Conservation (phyloP, 345 rosid species). For the Hirschfeldia incana region DNA sequence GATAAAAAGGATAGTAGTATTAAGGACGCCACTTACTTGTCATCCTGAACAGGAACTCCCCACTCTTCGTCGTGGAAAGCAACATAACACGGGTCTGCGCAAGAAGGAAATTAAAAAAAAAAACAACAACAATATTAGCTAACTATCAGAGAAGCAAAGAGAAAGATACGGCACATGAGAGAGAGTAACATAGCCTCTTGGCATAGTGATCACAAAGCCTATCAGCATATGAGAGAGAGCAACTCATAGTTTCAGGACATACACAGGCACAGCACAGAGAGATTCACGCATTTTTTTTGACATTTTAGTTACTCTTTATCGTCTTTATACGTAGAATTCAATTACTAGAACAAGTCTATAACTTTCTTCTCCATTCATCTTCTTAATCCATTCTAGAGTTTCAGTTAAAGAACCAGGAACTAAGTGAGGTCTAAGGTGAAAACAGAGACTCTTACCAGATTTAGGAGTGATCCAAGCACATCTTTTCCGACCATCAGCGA, state of each 20-base stretch:
- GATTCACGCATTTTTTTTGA: too few species aligned
- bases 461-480: slow-evolving; percentile 85
- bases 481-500: slow-evolving; percentile 52
- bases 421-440: neutral
- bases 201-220: too few species aligned
- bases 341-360: neutral
- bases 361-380: neutral
- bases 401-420: neutral
- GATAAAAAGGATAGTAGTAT: neutral
- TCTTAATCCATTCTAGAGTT: neutral
- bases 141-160: neutral
- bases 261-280: too few species aligned
- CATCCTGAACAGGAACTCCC: slow-evolving; percentile 82
- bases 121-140: neutral
- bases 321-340: neutral
- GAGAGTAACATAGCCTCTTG: neutral
- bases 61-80: slow-evolving; percentile 94
- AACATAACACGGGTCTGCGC: slow-evolving; percentile 55
- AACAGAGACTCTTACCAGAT: slow-evolving; percentile 50
- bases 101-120: neutral
- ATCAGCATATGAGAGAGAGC: too few species aligned
- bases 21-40: slow-evolving; percentile 55
- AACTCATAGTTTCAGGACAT: too few species aligned
- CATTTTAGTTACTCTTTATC: too few species aligned
- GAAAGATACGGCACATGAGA: neutral